Base-by-base conservation (phyloP, 179 eudicot genomes). In the Dionaea muscipula region DNA sequence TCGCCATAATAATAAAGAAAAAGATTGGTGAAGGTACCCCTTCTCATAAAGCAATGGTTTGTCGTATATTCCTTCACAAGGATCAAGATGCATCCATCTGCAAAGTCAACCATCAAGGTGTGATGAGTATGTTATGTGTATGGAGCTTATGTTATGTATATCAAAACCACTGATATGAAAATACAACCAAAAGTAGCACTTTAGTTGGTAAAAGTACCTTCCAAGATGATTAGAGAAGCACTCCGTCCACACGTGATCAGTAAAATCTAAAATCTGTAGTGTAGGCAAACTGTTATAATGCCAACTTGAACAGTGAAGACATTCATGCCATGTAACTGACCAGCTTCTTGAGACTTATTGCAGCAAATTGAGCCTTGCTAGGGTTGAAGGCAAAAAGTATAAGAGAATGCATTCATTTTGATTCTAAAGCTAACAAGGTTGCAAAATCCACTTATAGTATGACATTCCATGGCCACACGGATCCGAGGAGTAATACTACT, bases 31-130 rank as follows among this genome's bases (percentile, higher is more conserved):
- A 38, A 51, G 63, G 46, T 81, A 90, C 97, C 97, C 97, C 58
- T 81, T 86, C 70, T 90, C 95, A 69, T 90, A 90, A 19, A 90
- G 62, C 58, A 90, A 64, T 12, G 97, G 95, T 39, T 68, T 83
- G 78, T 90, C 97, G 71, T 80, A 84, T 64, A 84, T 80, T 62
- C 82, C 95, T 60, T 90, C 97, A 71, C 97, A 86, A 17, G 97
- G 97, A 78, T 90, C 97, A 66, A 86, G 94, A 74, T 90, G 97
- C 85, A 90, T 86, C 97, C 97, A 90, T 70, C 97, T 86, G 82
- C 36, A 45, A n/a, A 28, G 43, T 49, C 14, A 25, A 49, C 16
- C 22, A 25, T 12, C 35, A 49, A 26, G 48, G 22, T 46, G 22
- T 4, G 26, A 14, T 20, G 16, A 20, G 16, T 47, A 24, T 24